Base-by-base conservation (phyloP, 768 basidiomycete species). In the Steccherinum ochraceum region DNA sequence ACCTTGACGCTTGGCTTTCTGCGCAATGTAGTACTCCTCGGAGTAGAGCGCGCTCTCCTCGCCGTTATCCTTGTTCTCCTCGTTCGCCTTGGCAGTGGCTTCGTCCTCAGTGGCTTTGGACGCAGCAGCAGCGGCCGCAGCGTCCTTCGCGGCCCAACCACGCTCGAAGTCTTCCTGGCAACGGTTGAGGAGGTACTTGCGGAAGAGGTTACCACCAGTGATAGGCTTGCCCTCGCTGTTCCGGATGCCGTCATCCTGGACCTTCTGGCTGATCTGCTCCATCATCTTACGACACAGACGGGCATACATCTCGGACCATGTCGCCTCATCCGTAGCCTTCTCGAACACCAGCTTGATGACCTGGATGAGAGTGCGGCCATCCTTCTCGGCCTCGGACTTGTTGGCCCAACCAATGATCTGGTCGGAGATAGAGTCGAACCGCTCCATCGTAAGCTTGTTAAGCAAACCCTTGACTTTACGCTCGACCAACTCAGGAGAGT, bases 151-250 rank as follows among this genome's bases (percentile, higher is more conserved):
- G 35, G 86, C 79, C 94, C 94, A 97, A 4, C 93, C 93, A 54
- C 85, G 82, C 73, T 98, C 95, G 67, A 98, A 97, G 71, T 97
- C 94, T 64, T 96, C 91, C 65, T 96, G 94, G 71, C 95, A 98
- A 41, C 94, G 82, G 64, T 95, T 95, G 49, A 98, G 78, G 19
- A 98, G 79, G 71, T 97, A 97, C 72, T 95, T 95, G 56, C 94
- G 78, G 87, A 98, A 99, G 40, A 97, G 79, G 52, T 89, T 84
- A 45, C 95, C 94, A 58, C 95, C 95, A 41, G 88, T 77, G 52
- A 94, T 87, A n/a, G 89, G 89, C 64, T 87, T 86, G 62, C 89
- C 91, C 55, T 93, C 90, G 12, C 72, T 40, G 56, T 82, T 84
- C 71, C 76, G 82, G 70, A 95, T 89, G 10, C 85, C 83, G 52